Percentiles rank a stretch among this genome's conserved stretches.
Conservation (phyloP, 768 basidiomycete species). For the Auriculariales sp. region DNA sequence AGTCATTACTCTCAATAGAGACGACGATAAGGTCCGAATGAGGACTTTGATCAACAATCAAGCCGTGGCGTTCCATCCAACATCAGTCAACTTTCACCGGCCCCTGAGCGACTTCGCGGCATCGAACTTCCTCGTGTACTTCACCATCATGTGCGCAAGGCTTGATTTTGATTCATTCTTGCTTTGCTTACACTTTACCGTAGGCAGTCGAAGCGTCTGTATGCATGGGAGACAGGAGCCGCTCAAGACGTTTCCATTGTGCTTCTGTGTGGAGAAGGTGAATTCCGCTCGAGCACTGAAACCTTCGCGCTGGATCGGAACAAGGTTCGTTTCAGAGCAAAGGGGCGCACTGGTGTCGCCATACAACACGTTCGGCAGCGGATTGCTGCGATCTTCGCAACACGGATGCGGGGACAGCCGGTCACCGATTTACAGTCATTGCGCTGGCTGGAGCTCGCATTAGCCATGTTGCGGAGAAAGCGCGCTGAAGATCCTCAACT, state of each 20-base stretch:
- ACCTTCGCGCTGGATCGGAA: no score
- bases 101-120: slow-evolving; percentile 55
- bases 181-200: slow-evolving; percentile 8
- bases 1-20: slow-evolving; percentile 63
- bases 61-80: slow-evolving; percentile 68
- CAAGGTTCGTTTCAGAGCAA: no score
- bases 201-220: slow-evolving; percentile 89
- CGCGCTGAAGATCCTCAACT: no score
- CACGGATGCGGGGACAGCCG: no score
- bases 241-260: slow-evolving; percentile 71
- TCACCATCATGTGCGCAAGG: slow-evolving; percentile 63
- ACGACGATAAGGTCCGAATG: slow-evolving; percentile 44
- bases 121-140: slow-evolving; percentile 67
- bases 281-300: no score
- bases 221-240: slow-evolving; percentile 87
- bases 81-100: slow-evolving; percentile 56
- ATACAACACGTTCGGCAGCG: no score
- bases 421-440: no score
- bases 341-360: no score
- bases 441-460: no score
- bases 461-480: no score
- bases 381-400: no score
- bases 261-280: slow-evolving; percentile 86
- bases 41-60: slow-evolving; percentile 76
- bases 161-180: background rate